Base-by-base conservation (phyloP, 345 rosid genomes). In the Moringa oleifera region DNA sequence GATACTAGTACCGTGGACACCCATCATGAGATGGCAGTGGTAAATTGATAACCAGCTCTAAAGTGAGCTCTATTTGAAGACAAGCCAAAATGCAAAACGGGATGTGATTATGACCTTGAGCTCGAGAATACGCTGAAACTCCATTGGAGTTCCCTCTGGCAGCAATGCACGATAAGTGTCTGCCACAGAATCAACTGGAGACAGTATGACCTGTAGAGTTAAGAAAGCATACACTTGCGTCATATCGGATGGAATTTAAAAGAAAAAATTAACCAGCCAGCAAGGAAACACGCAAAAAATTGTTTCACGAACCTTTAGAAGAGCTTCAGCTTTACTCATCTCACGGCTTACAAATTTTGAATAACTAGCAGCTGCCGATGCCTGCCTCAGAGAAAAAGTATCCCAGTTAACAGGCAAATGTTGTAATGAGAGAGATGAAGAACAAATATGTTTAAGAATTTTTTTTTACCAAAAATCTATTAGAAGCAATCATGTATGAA, bases 321-420 rank as follows among this genome's bases (percentile, higher is more conserved):
- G 95, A 68, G 99, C 97, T 87, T 94, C 99, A 62, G 97, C 99
- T 85, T 90, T 88, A 85, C 99, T 90, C 99, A 94, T 94, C 84
- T 90, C 97, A 64, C 97, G 93, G 79, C 93, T 94, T 50, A 94
- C 95, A 70, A 94, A 94, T 84, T 88, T 90, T 8, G 91, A 81
- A 71, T 90, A 94, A 75, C 90, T 88, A 36, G 95, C 87, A 78
- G 97, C 95, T 66, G 79, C 74, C 24, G 99, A 74, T 25, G 91
- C 77, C 99, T 94, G 83, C 51, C 47, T 61, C 66, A 55, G 10
- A 64, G 22, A 72, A 68, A 66, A 10, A 51, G n/a, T 4, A 51
- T 5, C n/a, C 11, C 4, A 13, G 20, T 20, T 51, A 15, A 41
- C 17, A 41, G 17, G 17, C 13, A 4, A 41, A 41, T 7, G 6